Conservation (phyloP, 2,329 filamentous ascomycete species). For the Trichoderma sp. region DNA sequence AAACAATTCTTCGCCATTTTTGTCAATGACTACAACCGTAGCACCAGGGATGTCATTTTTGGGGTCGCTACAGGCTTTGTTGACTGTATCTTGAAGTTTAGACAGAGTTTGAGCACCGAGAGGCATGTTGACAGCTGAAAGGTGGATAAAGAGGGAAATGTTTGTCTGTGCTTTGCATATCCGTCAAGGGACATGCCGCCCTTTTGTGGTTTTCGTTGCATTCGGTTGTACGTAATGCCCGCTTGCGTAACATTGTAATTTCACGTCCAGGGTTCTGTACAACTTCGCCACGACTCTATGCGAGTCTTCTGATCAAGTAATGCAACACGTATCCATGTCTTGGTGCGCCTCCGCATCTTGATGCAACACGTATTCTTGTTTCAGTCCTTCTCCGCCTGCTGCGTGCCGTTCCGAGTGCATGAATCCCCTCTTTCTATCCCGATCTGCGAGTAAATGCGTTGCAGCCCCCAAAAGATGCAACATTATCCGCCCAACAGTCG, state of each 20-base stretch:
- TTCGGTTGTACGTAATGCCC: not conserved
- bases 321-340: not conserved
- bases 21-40: not conserved
- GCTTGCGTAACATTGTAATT: not conserved
- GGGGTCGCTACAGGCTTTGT: not conserved
- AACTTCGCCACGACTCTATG: not conserved
- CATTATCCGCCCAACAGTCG: not conserved
- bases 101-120: not conserved
- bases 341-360: not conserved
- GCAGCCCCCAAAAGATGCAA: not conserved
- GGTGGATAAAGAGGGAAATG: too few relatives aligned
- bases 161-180: not conserved
- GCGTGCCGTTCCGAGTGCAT: not conserved
- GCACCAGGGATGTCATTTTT: not conserved
- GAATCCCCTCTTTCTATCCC: not conserved
- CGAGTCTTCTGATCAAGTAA: not conserved
- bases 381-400: not conserved
- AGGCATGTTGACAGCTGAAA: not conserved
- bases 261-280: not conserved
- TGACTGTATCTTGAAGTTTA: not conserved
- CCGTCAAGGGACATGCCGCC: not conserved
- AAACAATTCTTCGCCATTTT: constrained; percentile 7
- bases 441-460: not conserved
- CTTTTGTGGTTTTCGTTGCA: not conserved
- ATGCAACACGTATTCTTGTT: not conserved